Conservation (phyloP, 2,329 filamentous ascomycete genomes). For the Truncatella angustata region DNA sequence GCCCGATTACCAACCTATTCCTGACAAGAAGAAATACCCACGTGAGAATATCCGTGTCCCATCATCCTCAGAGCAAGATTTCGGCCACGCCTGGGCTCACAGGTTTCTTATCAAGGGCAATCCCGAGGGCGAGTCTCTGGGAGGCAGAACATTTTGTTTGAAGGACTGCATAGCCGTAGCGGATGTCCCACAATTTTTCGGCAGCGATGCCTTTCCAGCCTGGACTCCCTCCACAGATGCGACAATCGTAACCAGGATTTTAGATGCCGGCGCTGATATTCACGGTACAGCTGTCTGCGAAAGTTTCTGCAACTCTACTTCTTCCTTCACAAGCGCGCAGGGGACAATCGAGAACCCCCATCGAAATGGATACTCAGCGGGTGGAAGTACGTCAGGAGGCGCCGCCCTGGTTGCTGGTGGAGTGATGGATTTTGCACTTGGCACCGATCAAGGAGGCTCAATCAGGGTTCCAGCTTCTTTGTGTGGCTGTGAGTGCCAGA, state of each 20-base stretch:
- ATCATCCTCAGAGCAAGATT: conserved; percentile 37
- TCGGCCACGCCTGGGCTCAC: conserved; percentile 48
- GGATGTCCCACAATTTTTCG: conserved; percentile 50
- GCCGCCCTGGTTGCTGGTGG: conserved; percentile 39
- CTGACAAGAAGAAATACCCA: conserved; percentile 41
- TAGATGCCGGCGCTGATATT: conserved; percentile 50
- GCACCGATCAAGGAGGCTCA: conserved; percentile 33
- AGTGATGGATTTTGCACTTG: conserved; percentile 30
- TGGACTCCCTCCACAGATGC: conserved; percentile 54
- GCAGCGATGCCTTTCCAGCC: conserved; percentile 45
- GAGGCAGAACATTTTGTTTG: conserved; percentile 45
- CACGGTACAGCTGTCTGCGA: conserved; percentile 52
- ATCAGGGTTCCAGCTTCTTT: conserved; percentile 29
- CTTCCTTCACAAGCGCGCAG: conserved; percentile 41
- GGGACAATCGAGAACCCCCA: conserved; percentile 47
- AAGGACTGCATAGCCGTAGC: conserved; percentile 57
- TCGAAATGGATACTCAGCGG: conserved; percentile 41
- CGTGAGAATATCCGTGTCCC: conserved; percentile 42
- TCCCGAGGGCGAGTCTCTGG: conserved; percentile 21
- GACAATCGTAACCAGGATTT: conserved; percentile 47
- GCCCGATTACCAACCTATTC: conserved; percentile 43
- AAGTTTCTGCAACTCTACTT: conserved; percentile 47
- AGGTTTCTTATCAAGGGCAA: conserved; percentile 42
- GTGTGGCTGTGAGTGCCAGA: conserved; percentile 8
- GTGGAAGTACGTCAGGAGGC: conserved; percentile 45